These are phyloP conservation scores for Brassica carinata DNA, from an alignment of 345 rosid genomes.

Conservation along the genomic window DNA sequence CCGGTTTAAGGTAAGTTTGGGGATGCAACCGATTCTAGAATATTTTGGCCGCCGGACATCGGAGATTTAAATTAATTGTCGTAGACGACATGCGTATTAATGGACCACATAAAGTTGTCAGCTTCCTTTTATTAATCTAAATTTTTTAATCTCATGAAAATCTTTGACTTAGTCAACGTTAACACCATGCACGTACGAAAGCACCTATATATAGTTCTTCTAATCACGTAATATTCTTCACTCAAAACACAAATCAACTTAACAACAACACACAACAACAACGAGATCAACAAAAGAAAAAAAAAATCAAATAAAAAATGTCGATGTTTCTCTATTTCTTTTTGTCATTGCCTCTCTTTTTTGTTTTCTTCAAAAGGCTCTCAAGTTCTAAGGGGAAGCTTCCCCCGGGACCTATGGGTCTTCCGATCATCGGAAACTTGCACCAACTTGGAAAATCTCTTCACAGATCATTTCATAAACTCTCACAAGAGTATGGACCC, in stretches of 20 bases:
- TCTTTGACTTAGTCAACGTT: slow-evolving; percentile 12
- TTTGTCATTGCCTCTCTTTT: neutral
- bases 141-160: neutral
- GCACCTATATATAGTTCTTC: slow-evolving; percentile 3
- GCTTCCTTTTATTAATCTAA: neutral
- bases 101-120: slow-evolving; percentile 10
- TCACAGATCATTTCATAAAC: slow-evolving; percentile 37
- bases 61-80: neutral
- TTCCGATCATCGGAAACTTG: slow-evolving; percentile 54
- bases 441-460: slow-evolving; percentile 44
- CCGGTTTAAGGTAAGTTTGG: neutral
- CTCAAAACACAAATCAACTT: slow-evolving; percentile 15
- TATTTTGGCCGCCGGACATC: slow-evolving; percentile 21
- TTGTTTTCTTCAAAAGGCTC: slow-evolving; percentile 12
- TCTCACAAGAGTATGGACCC: slow-evolving; percentile 50
- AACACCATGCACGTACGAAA: slow-evolving; percentile 12
- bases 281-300: neutral
- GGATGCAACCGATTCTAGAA: neutral
- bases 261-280: neutral
- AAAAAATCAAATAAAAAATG: neutral
- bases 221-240: slow-evolving; percentile 2
- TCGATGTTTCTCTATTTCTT: slow-evolving; percentile 16
- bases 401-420: slow-evolving; percentile 45
- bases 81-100: slow-evolving; percentile 13
- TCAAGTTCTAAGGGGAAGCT: slow-evolving; percentile 25